phyloP scores from a whole-genome alignment of 2,329 filamentous ascomycete species.

The Cladophialophora carrionii region DNA sequence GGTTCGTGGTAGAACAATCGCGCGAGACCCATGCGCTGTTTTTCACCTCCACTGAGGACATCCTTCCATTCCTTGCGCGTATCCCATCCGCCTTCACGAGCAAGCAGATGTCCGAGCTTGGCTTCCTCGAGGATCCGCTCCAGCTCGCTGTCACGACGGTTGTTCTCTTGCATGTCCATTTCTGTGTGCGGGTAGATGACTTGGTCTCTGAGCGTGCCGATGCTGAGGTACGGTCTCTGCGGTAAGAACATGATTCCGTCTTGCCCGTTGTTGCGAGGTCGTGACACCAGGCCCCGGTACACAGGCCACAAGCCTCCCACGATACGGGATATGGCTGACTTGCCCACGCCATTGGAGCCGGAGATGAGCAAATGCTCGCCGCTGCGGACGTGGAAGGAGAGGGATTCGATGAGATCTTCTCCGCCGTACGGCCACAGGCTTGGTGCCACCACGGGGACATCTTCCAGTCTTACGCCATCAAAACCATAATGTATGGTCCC shows the following conservation, averaged over 20 bases:
- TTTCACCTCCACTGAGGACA: conserved; percentile 94
- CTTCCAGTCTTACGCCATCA: conserved; percentile 88
- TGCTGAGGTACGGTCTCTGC: conserved; percentile 87
- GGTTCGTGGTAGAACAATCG: conserved; percentile 93
- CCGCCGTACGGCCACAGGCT: conserved; percentile 85
- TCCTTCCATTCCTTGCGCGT: conserved; percentile 98
- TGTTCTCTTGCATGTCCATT: conserved; percentile 84
- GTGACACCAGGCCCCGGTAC: conserved; percentile 87
- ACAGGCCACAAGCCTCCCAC: conserved; percentile 94
- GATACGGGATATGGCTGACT: conserved; percentile 83
- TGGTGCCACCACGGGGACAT: conserved; percentile 90
- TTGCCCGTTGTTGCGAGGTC: conserved; percentile 75
- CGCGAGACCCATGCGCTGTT: conserved; percentile 92
- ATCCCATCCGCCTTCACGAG: conserved; percentile 94
- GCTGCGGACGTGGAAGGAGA: conserved; percentile 85
- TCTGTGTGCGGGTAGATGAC: conserved; percentile 97
- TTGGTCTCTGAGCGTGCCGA: conserved; percentile 91
- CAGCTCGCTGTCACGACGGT: conserved; percentile 76
- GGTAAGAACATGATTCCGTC: conserved; percentile 99
- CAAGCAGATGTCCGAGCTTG: conserved; percentile 82
- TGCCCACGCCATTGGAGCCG: conserved; percentile 91
- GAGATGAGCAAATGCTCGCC: conserved; percentile 95
- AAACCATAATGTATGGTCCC: conserved; percentile 94
- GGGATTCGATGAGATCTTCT: conserved; percentile 83
- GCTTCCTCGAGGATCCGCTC: conserved; percentile 79